Evolutionary conservation across 805 yeast genomes (phyloP).

Genomic region (Citeromyces matritensis): DNA sequence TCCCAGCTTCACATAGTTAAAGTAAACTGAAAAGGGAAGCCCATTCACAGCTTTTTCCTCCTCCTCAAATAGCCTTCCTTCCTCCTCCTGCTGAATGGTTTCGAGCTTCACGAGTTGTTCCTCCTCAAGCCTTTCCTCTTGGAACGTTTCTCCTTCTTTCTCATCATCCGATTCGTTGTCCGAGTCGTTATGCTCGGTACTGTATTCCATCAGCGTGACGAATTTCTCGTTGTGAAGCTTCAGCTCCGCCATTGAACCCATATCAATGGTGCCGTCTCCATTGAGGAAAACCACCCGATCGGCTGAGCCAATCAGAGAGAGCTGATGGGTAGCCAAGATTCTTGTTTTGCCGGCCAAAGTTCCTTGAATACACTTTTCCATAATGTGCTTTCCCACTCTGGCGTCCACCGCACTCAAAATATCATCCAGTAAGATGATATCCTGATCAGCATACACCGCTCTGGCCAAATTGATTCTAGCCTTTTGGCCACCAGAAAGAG

Average conservation of each 20-base stretch:
- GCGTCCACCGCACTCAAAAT: slow-evolving; percentile 61
- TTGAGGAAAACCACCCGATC: slow-evolving; percentile 56
- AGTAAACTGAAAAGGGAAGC: slow-evolving; percentile 31
- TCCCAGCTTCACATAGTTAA: slow-evolving; percentile 35
- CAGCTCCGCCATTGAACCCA: slow-evolving; percentile 49
- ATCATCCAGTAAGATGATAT: slow-evolving; percentile 48
- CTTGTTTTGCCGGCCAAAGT: slow-evolving; percentile 45
- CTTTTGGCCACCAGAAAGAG: slow-evolving; percentile 49
- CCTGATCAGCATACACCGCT: slow-evolving; percentile 49
- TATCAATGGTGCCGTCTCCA: slow-evolving; percentile 43
- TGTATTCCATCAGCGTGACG: slow-evolving; percentile 21
- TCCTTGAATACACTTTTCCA: slow-evolving; percentile 48
- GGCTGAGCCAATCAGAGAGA: slow-evolving; percentile 55
- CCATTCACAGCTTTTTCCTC: slow-evolving; percentile 50
- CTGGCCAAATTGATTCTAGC: slow-evolving; percentile 54
- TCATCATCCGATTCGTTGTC: slow-evolving; percentile 11
- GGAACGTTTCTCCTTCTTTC: slow-evolving; percentile 11
- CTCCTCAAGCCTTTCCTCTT: slow-evolving; percentile 6
- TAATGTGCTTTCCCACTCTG: slow-evolving; percentile 44
- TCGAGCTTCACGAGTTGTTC: slow-evolving; percentile 1
- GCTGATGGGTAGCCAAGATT: slow-evolving; percentile 73
- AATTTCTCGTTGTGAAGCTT: slow-evolving; percentile 19
- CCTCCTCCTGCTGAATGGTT: slow-evolving; percentile 6
- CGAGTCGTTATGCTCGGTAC: slow-evolving; percentile 13
- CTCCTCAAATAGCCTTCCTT: slow-evolving; percentile 24